Base-by-base conservation (phyloP, 139 green algal genomes). In the Zygnema cylindricum region DNA sequence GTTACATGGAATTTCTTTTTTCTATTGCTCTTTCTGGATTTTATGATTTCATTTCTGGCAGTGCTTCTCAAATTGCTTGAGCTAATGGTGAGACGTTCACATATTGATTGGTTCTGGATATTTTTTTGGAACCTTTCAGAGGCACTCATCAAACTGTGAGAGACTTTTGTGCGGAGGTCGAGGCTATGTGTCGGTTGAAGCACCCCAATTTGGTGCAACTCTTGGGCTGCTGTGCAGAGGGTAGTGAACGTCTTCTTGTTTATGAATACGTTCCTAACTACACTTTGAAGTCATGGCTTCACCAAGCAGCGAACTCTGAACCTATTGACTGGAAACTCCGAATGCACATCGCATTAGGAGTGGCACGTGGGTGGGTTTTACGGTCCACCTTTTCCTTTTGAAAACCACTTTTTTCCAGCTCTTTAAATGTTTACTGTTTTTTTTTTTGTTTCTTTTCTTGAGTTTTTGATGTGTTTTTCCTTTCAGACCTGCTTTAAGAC, bases 331-430 rank as follows among this genome's bases (percentile, higher is more conserved):
- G 83, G 83, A 43, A 77, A 32, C 54, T 88, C 21, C 30, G 83
- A 36, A 43, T 69, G 83, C 21, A 33, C 54, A 84, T 88, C 0
- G 83, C 83, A 2, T 25, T 88, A 55, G 83, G 83, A 35, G 40
- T 39, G 23, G 83, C 83, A 7, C 76, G 71, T n/a, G 83, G 83
- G 83, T 88, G 54, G 35, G 88, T 92, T 94, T 39, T n/a, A n/a
- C n/a, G n/a, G n/a, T n/a, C n/a, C n/a, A n/a, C n/a, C n/a, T n/a
- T 95, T 95, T 83, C 7, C 40, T 77, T 55, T 86, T 69, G 55
- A 55, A 23, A 43, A 23, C 2, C 43, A 55, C 81, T 86, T 88
- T 11, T 81, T 82, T 7, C 22, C 63, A 69, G 55, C 7, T 33
- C 76, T 11, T n/a, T 35, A n/a, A n/a, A n/a, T n/a, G n/a, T n/a